Conservation (phyloP, 768 basidiomycete genomes). For the Agaricus bisporus region DNA sequence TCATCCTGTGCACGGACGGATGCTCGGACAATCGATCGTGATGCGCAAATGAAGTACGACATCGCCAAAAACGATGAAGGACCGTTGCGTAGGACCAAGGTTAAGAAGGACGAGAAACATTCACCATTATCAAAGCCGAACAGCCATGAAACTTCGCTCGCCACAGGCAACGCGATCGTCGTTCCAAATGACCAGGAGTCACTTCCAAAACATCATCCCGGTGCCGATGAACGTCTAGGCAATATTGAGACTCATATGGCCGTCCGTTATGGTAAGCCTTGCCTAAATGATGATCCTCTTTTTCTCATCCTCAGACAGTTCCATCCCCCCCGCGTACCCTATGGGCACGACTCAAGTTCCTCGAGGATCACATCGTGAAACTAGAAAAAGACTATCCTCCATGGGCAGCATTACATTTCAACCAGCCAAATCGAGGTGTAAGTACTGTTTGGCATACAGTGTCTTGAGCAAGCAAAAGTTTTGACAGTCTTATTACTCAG, state of each 20-base stretch:
- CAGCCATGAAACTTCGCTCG: background rate
- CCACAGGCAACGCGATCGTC: constrained; percentile 1
- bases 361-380: constrained; percentile 73
- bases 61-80: constrained; percentile 83
- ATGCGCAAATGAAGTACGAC: constrained; percentile 81
- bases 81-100: constrained; percentile 36
- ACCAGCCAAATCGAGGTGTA: constrained; percentile 77
- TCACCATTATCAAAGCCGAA: constrained; percentile 3
- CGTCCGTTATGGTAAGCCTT: constrained; percentile 59
- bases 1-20: constrained; percentile 71
- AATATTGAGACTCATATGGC: constrained; percentile 71
- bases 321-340: constrained; percentile 65
- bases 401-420: constrained; percentile 87
- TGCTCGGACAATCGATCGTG: constrained; percentile 63
- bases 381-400: constrained; percentile 82
- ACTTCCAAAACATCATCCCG: constrained; percentile 42
- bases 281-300: background rate
- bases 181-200: constrained; percentile 6
- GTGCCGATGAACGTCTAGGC: constrained; percentile 53
- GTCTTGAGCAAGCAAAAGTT: no score
- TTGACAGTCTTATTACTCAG: constrained; percentile 26
- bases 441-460: constrained; percentile 20
- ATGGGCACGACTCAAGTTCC: constrained; percentile 55
- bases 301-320: constrained; percentile 32
- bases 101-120: constrained; percentile 43